Conservation (phyloP, 176 grass and related monocot species). For the Puya raimondii region DNA sequence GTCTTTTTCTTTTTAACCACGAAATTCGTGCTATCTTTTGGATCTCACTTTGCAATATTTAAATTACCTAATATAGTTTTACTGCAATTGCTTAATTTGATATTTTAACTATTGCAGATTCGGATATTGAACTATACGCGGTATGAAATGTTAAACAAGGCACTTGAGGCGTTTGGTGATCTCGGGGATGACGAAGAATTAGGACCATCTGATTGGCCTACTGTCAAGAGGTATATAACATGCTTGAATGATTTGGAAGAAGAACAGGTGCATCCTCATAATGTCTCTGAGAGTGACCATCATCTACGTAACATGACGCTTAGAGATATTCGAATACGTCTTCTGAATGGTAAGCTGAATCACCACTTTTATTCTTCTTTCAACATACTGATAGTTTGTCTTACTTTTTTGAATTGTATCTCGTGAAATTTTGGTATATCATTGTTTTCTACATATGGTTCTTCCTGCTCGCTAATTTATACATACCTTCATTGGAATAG, state of each 20-base stretch:
- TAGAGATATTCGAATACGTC: slow-evolving; percentile 62
- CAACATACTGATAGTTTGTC: not conserved
- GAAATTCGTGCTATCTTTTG: not conserved
- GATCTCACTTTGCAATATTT: not conserved
- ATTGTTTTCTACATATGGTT: not conserved
- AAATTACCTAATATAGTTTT: not conserved
- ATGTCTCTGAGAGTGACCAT: slow-evolving; percentile 37
- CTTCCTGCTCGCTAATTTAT: not conserved
- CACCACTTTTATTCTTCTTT: not conserved
- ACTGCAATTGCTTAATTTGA: not conserved
- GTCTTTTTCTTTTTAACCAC: not conserved
- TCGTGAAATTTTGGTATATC: not conserved
- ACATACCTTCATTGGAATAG: not conserved
- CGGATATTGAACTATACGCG: slow-evolving; percentile 73
- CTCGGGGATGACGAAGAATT: slow-evolving; percentile 94
- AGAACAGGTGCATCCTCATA: slow-evolving; percentile 73
- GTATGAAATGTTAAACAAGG: slow-evolving; percentile 92
- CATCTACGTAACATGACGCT: slow-evolving; percentile 49
- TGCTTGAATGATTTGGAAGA: slow-evolving; percentile 73
- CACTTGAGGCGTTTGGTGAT: slow-evolving; percentile 74
- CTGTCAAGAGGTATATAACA: slow-evolving; percentile 70
- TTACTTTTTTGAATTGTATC: not conserved
- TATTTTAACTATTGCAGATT: slow-evolving; percentile 41
- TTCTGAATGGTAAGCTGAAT: slow-evolving; percentile 73
- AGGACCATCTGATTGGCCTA: slow-evolving; percentile 83